Percentiles rank a stretch among this genome's conserved stretches.
These are phyloP conservation scores for Fagopyrum homotropicum DNA, from an alignment of 148 eudicot genomes.

Conservation along the genomic window DNA sequence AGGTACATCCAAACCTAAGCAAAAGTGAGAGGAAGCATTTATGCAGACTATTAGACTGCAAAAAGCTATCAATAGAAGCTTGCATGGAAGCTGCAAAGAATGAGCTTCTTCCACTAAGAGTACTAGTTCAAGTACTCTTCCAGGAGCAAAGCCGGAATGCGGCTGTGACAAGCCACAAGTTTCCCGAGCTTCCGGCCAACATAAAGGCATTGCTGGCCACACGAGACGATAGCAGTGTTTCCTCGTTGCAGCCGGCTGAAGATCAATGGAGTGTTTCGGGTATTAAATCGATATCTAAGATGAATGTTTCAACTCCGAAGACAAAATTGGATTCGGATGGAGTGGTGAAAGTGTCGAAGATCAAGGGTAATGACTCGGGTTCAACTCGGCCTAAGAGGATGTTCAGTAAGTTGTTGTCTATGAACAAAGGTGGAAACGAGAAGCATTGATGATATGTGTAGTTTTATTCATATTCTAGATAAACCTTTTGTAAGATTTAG, in stretches of 20 bases:
- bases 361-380: conserved; percentile 39
- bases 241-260: conserved; percentile 32
- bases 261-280: conserved; percentile 79
- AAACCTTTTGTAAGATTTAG: no score
- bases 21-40: conserved; percentile 69
- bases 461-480: no score
- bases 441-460: conserved; percentile 23
- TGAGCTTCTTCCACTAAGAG: conserved; percentile 67
- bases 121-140: conserved; percentile 84
- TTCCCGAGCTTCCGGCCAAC: conserved; percentile 40
- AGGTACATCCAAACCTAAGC: conserved; percentile 63
- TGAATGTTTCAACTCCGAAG: conserved; percentile 33
- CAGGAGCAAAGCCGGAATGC: conserved; percentile 77
- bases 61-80: conserved; percentile 57
- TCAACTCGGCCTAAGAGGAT: conserved; percentile 70
- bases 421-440: conserved; percentile 42
- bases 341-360: conserved; percentile 34
- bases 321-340: conserved; percentile 49
- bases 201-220: conserved; percentile 58
- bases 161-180: conserved; percentile 18
- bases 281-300: conserved; percentile 35
- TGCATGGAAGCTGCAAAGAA: conserved; percentile 78
- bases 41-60: conserved; percentile 73
- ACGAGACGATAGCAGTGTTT: conserved; percentile 27
- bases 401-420: conserved; percentile 71